Conservation (phyloP, 2,329 filamentous ascomycete species). For the Trichoderma sp. region DNA sequence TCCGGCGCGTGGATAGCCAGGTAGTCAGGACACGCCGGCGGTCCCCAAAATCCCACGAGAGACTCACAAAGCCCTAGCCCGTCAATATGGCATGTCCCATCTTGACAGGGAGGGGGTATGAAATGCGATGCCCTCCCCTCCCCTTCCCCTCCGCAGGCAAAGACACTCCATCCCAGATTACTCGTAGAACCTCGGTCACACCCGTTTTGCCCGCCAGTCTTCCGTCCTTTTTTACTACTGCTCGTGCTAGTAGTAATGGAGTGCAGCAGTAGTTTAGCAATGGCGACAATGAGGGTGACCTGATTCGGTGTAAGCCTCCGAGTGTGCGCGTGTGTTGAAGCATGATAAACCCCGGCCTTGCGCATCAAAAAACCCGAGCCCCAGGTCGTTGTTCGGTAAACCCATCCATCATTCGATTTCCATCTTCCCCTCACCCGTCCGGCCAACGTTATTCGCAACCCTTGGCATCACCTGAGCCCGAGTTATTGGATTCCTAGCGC, state of each 20-base stretch:
- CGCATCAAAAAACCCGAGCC: neutral
- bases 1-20: neutral
- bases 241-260: neutral
- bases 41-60: neutral
- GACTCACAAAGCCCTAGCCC: slow-evolving; percentile 1
- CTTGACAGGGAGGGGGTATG: slow-evolving; percentile 1
- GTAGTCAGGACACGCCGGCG: neutral
- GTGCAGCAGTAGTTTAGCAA: neutral
- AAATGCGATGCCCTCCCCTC: neutral
- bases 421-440: slow-evolving; percentile 14
- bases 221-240: neutral
- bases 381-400: neutral
- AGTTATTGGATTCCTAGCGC: neutral
- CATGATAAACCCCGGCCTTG: neutral
- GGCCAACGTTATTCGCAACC: neutral
- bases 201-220: slow-evolving; percentile 7
- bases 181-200: slow-evolving; percentile 9
- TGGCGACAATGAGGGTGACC: neutral
- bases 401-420: slow-evolving; percentile 12
- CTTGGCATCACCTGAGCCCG: slow-evolving; percentile 11
- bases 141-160: neutral
- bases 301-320: slow-evolving; percentile 23
- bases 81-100: neutral
- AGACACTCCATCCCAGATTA: neutral
- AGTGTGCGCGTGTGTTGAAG: neutral